Conservation (phyloP, 805 yeast genomes). For the Saturnispora gosingensis region DNA sequence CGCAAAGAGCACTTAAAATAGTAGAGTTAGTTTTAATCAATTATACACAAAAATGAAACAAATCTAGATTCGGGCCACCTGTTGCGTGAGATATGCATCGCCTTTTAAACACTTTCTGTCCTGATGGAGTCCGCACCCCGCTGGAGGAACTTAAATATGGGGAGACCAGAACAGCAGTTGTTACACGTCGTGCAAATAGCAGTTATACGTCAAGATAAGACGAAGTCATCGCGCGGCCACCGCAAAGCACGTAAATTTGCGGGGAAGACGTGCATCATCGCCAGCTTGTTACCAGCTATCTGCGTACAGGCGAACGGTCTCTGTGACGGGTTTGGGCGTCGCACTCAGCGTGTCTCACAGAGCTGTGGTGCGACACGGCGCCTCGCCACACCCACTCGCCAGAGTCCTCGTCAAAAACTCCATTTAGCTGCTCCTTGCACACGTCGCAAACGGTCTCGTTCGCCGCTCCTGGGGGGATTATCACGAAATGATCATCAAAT, state of each 20-base stretch:
- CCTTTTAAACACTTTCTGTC: not conserved
- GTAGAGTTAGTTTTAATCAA: not conserved
- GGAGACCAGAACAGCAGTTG: not conserved
- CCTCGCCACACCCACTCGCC: constrained; percentile 82
- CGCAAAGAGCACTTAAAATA: not conserved
- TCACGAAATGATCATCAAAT: constrained; percentile 41
- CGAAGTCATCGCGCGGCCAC: not conserved
- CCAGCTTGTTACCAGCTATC: not conserved
- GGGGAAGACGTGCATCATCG: constrained; percentile 1
- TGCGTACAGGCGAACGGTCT: constrained; percentile 25
- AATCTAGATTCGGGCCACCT: not conserved
- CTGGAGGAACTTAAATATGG: not conserved
- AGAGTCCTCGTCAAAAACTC: constrained; percentile 60
- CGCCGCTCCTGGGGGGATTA: constrained; percentile 58
- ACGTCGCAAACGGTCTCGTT: constrained; percentile 56
- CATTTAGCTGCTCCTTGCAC: constrained; percentile 56
- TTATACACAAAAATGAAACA: not conserved
- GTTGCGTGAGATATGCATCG: not conserved
- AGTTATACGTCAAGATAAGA: too few species aligned
- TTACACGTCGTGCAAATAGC: too few species aligned
- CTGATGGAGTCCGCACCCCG: not conserved
- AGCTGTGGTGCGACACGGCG: constrained; percentile 39
- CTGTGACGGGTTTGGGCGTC: constrained; percentile 46
- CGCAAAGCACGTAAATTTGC: not conserved
- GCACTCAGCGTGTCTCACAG: constrained; percentile 55